These are phyloP conservation scores for Cornus kousa DNA, from an alignment of 148 eudicot species.

Conservation along the genomic window DNA sequence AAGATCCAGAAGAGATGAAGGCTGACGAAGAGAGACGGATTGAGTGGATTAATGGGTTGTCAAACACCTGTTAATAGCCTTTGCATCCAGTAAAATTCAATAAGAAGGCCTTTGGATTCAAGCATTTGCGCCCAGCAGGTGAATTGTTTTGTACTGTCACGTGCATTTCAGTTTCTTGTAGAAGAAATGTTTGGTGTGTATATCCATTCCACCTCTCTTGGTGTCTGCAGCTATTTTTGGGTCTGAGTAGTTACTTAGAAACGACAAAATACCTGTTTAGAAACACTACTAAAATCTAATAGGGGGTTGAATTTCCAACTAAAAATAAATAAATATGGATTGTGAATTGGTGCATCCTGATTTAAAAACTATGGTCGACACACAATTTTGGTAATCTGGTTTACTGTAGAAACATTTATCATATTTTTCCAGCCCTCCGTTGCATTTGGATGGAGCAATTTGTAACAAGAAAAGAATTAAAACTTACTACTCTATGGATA, in stretches of 20 bases:
- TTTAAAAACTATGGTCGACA: background rate
- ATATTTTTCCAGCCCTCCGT: background rate
- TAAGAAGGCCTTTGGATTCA: background rate
- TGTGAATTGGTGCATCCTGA: background rate
- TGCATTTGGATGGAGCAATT: background rate
- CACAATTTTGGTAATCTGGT: background rate
- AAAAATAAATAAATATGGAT: background rate
- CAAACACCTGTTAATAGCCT: background rate
- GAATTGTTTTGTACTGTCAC: too few relatives aligned
- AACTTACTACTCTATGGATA: background rate
- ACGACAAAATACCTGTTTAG: too few relatives aligned
- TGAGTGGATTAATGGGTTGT: background rate
- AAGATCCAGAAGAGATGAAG: too few relatives aligned
- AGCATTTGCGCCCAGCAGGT: background rate
- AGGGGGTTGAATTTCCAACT: background rate
- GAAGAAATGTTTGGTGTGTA: too few relatives aligned
- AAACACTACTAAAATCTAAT: background rate
- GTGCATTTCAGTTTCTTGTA: too few relatives aligned
- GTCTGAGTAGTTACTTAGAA: too few relatives aligned
- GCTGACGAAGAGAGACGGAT: background rate
- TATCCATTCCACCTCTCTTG: background rate
- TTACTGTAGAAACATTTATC: background rate
- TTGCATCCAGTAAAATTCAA: background rate
- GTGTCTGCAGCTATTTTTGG: too few relatives aligned
- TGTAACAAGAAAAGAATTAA: background rate